phyloP scores from a whole-genome alignment of 2,329 filamentous ascomycete genomes.

The Berkeleyomyces rouxiae region DNA sequence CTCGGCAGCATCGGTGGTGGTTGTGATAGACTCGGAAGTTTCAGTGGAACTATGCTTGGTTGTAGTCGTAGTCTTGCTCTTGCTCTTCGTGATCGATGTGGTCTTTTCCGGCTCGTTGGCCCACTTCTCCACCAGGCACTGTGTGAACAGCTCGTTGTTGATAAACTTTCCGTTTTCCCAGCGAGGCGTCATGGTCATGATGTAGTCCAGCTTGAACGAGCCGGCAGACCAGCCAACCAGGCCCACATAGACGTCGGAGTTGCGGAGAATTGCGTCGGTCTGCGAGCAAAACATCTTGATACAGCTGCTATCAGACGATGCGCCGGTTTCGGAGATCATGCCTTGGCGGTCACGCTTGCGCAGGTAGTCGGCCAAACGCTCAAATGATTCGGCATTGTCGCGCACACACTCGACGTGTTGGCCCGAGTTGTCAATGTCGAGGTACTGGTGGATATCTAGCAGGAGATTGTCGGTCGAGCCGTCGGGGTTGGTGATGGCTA shows the following conservation, averaged over 20 bases:
- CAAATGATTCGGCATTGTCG: conserved; percentile 34
- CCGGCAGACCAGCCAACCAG: conserved; percentile 32
- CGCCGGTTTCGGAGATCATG: conserved; percentile 33
- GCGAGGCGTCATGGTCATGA: conserved; percentile 28
- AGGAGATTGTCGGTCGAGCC: conserved; percentile 38
- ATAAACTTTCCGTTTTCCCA: conserved; percentile 17
- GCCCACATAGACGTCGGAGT: conserved; percentile 31
- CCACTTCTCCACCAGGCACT: conserved; percentile 16
- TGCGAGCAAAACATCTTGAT: conserved; percentile 29
- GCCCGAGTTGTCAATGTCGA: conserved; percentile 40
- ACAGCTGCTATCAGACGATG: conserved; percentile 24
- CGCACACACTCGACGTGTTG: conserved; percentile 34
- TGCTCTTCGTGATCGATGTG: not conserved
- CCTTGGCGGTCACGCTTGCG: conserved; percentile 26
- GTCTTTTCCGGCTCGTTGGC: not conserved
- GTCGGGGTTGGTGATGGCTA: conserved; percentile 40
- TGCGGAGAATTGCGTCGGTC: conserved; percentile 29
- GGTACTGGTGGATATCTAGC: conserved; percentile 44
- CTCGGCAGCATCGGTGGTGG: not conserved
- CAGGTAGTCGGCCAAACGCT: conserved; percentile 29
- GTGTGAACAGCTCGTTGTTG: conserved; percentile 17
- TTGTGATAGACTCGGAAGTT: not conserved
- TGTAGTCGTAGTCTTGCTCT: not conserved
- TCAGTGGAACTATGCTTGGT: not conserved
- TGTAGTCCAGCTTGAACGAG: conserved; percentile 26